Evolutionary conservation across 441 rosid genomes (phyloP), one percentile per base, ranked within the genome.

Genomic region (Isatis lusitanica): DNA sequence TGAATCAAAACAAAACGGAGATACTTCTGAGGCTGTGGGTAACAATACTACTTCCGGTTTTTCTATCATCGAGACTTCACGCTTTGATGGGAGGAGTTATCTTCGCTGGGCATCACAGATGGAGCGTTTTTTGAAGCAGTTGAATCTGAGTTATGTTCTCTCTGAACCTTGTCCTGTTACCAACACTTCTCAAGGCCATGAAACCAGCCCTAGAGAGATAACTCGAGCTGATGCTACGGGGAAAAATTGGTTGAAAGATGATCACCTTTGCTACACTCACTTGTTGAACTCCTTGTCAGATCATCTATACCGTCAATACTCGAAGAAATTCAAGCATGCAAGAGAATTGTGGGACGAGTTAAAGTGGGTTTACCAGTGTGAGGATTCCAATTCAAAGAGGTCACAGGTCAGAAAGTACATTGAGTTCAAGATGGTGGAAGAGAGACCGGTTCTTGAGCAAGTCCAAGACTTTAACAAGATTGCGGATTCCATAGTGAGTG

Each of bases 311-410:
- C 74, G 80, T 56, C 83, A 77, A n/a, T 90, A 85, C 85, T 83
- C 83, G 1, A 82, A 82, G 77, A 87, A 72, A 33, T 71, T 82
- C 39, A 71, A 67, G 73, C 82, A 70, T 57, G 98, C 97, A 24
- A 94, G 85, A 80, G 92, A 85, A 66, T 71, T 92, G 10, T 92
- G 97, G 97, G 94, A 86, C 43, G 87, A 87, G 78, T 87, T 92
- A 63, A 89, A 81, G 62, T 77, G 80, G 59, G 90, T 87, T 21
- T 90, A 92, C 76, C 90, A 84, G 12, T 65, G 78, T 31, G 92
- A 90, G 61, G 94, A 88, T 62, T 77, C 77, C 26, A 90, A 86
- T 70, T 82, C 86, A 1, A 86, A 81, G 86, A 85, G 90, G 78
- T 76, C 84, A 75, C 90, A 74, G 62, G 97, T 94, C 13, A 94